Base-by-base conservation (phyloP, 768 basidiomycete species). In the Lactarius vividus region DNA sequence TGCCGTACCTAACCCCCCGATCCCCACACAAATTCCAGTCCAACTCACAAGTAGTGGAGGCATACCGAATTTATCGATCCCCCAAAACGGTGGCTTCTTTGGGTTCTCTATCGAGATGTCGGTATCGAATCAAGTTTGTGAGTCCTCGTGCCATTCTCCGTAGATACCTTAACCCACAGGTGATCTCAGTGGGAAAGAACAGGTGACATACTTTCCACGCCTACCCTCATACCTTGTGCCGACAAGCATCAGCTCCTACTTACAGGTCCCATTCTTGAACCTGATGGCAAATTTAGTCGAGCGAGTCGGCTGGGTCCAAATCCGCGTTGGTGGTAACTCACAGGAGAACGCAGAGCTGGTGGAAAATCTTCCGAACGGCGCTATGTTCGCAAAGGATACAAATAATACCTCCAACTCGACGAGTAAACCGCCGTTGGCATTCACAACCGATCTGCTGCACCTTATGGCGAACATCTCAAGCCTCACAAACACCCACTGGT, bases 61-160 rank as follows among this genome's bases (percentile, higher is more conserved):
- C 42, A 63, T 76, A 26, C 54, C 64, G 0, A 76, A 75, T 6
- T 68, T 85, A 40, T 80, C 80, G 0, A 80, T 81, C 37, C 73
- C 75, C 2, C 77, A 79, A 59, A 73, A 73, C 35, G 87, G 85
- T 16, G 80, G 83, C 11, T 91, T 91, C 70, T 81, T 85, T 60
- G 90, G 88, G 2, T 90, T 92, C 71, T 89, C 87, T 2, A 82
- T 93, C 40, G 90, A 92, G 75, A 82, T 90, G 79, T 90, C 88
- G 37, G 86, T 92, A 6, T 80, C 86, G 15, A 84, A 83, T 62
- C 84, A 85, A 78, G 80, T 89, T 66, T 75, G 88, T 89, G 74
- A 76, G 85, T 84, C 40, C 15, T 46, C 26, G 1, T 33, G 1
- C 23, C 23, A 18, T 39, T 39, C 40, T 1, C 5, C 16, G 0